Percentiles rank a stretch among this genome's conserved stretches.
Conservation (phyloP, 2,329 filamentous ascomycete species). For the Byssoonygena ceratinophila region DNA sequence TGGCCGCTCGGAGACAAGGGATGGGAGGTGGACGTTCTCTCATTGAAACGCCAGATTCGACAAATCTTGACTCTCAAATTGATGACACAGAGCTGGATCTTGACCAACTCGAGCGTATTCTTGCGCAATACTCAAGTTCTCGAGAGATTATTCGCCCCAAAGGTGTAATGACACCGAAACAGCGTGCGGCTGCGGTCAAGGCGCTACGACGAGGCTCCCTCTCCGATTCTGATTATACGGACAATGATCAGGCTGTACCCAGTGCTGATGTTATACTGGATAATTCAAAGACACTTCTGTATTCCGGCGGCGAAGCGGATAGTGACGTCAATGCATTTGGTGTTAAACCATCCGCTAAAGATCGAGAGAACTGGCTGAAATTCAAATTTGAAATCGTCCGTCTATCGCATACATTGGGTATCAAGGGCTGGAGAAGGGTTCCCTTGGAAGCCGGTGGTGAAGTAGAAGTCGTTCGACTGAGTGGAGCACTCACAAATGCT, state of each 20-base stretch:
- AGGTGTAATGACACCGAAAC: constrained; percentile 9
- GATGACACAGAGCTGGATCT: constrained; percentile 64
- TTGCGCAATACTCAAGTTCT: constrained; percentile 29
- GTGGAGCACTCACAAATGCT: constrained; percentile 88
- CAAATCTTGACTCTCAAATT: neutral
- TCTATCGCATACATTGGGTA: constrained; percentile 71
- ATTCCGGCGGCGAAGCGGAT: constrained; percentile 48
- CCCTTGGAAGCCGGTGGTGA: constrained; percentile 41
- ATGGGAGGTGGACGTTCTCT: neutral
- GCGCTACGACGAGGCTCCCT: constrained; percentile 43
- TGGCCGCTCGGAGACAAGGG: constrained; percentile 39
- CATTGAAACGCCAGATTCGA: neutral
- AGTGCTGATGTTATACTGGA: constrained; percentile 75
- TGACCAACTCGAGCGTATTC: constrained; percentile 68
- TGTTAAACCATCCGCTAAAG: constrained; percentile 49
- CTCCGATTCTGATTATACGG: constrained; percentile 75
- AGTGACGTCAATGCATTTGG: constrained; percentile 23
- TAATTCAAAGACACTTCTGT: constrained; percentile 79
- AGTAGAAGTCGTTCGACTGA: constrained; percentile 44
- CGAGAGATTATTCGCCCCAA: constrained; percentile 4
- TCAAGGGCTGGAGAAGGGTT: constrained; percentile 86
- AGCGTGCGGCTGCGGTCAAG: constrained; percentile 25
- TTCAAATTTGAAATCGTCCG: constrained; percentile 93
- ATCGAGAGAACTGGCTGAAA: constrained; percentile 63
- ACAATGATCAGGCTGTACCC: constrained; percentile 73